Percentiles rank a stretch among this genome's conserved stretches.
These are phyloP conservation scores for Neurospora sp. DNA, from an alignment of 2,329 filamentous ascomycete species.

Conservation along the genomic window DNA sequence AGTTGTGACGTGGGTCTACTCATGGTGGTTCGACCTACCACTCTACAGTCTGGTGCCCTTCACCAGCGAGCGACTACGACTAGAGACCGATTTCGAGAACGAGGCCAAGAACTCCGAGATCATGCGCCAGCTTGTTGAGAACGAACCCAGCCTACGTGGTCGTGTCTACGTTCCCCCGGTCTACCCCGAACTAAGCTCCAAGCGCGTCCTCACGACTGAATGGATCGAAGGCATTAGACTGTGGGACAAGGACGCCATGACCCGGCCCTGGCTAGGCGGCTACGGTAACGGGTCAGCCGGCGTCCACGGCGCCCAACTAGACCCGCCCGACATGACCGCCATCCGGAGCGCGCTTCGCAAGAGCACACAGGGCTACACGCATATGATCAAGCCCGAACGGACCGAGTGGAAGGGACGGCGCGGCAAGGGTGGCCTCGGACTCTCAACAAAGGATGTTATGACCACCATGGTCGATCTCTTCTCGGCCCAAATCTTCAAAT, in stretches of 20 bases:
- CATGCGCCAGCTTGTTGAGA: conserved; percentile 68
- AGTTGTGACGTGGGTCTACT: conserved; percentile 73
- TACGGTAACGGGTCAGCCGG: conserved; percentile 70
- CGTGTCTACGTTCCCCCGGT: conserved; percentile 84
- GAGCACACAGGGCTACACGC: conserved; percentile 35
- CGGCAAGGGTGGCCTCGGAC: conserved; percentile 70
- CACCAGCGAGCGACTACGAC: conserved; percentile 79
- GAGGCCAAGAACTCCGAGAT: conserved; percentile 81
- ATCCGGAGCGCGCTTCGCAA: conserved; percentile 38
- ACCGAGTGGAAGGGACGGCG: conserved; percentile 65
- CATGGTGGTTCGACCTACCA: conserved; percentile 84
- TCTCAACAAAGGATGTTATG: conserved; percentile 83
- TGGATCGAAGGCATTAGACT: conserved; percentile 94
- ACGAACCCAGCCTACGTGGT: conserved; percentile 65
- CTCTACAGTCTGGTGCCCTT: conserved; percentile 86
- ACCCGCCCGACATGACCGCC: conserved; percentile 35
- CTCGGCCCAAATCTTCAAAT: conserved; percentile 96
- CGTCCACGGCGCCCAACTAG: conserved; percentile 56
- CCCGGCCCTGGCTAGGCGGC: conserved; percentile 67
- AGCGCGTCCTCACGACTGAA: conserved; percentile 82
- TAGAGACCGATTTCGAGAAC: conserved; percentile 91
- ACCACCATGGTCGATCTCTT: conserved; percentile 94
- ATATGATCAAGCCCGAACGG: conserved; percentile 69
- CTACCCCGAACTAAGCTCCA: conserved; percentile 73
- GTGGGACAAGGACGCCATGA: conserved; percentile 83